Percentiles rank a stretch among this genome's conserved stretches.
Evolutionary conservation across 2,329 filamentous ascomycete species (phyloP).

Genomic region (Neopestalotiopsis sp.): DNA sequence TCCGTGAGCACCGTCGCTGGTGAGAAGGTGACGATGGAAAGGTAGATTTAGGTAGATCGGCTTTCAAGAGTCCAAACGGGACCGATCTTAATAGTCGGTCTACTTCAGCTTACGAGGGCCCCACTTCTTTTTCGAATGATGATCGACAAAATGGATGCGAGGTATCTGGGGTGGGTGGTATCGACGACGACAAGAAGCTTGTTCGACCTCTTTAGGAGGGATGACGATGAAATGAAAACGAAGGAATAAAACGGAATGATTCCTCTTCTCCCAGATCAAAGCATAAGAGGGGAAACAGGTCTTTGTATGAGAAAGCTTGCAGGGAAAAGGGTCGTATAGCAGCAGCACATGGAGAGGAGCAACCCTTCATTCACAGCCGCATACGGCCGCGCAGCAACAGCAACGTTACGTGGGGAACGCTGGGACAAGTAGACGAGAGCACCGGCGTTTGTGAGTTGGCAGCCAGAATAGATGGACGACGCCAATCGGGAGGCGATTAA

Average conservation of each 20-base stretch:
- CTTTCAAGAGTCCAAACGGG: not conserved
- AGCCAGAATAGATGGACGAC: not conserved
- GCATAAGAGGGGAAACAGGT: not conserved
- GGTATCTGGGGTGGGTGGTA: not conserved
- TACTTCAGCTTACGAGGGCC: conserved; percentile 3
- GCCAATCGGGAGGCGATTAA: conserved; percentile 3
- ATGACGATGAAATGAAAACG: not conserved
- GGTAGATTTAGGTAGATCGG: not conserved
- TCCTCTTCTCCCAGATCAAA: not conserved
- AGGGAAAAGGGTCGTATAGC: not conserved
- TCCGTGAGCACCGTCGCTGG: not conserved
- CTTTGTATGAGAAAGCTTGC: not conserved
- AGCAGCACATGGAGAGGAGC: not conserved
- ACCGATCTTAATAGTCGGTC: not conserved
- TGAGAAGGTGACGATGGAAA: not conserved
- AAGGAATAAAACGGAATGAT: not conserved
- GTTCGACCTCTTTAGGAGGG: not conserved
- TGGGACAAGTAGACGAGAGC: not conserved
- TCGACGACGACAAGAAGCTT: not conserved
- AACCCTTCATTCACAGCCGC: not conserved
- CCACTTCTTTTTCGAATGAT: not conserved
- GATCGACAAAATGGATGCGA: conserved; percentile 5
- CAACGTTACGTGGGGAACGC: conserved; percentile 13
- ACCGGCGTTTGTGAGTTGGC: conserved; percentile 1
- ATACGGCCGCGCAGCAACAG: conserved; percentile 2